Base-by-base conservation (phyloP, 2,329 filamentous ascomycete genomes). In the Alternaria arborescens region DNA sequence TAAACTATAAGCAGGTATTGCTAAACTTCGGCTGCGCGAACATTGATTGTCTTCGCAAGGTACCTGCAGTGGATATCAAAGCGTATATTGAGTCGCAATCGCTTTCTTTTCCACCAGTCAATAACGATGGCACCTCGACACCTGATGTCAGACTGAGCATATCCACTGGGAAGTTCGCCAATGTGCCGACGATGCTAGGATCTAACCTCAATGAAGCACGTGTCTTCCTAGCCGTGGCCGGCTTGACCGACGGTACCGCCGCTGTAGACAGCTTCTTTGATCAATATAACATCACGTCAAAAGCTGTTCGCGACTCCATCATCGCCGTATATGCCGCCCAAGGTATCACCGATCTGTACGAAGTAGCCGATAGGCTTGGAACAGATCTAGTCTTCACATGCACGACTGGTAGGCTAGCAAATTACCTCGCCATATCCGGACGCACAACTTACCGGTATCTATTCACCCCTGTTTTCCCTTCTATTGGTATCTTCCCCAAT, bases 371-470 rank as follows among this genome's bases (percentile, higher is more conserved):
- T 14, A 62, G 61, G 6, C 53, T 66, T 6, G 18, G 54, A 3
- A 62, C 64, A 8, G 64, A 66, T 36, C 16, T 60, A 1, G 32
- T 50, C 14, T 66, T 62, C 20, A 66, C 61, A 22, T 66, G 61
- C 20, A 54, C 61, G 3, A 60, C 61, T 0, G 40, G 38, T 12
- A 46, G 58, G 2, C 54, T 66, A 2, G 36, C 59, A 6, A 52
- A 58, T 1, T 66, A 60, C 30, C 56, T 66, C 14, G 53, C 61
- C 10, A 22, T 52, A 4, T 50, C 44, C 11, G 58, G 56, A 32
- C 67, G 46, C 60, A 57, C 65, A 10, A 62, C 65, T 1, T 72
- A 68, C 36, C 65, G 70, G 26, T 71, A 69, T 50, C 58, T 61
- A 6, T 70, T 57, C 52, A 60, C 66, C 8, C 54, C 61, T 0